A percentile compares a stretch with the other conserved stretches of the same genome.
phyloP scores from a whole-genome alignment of 148 eudicot genomes.

The Chenopodium berlandieri region DNA sequence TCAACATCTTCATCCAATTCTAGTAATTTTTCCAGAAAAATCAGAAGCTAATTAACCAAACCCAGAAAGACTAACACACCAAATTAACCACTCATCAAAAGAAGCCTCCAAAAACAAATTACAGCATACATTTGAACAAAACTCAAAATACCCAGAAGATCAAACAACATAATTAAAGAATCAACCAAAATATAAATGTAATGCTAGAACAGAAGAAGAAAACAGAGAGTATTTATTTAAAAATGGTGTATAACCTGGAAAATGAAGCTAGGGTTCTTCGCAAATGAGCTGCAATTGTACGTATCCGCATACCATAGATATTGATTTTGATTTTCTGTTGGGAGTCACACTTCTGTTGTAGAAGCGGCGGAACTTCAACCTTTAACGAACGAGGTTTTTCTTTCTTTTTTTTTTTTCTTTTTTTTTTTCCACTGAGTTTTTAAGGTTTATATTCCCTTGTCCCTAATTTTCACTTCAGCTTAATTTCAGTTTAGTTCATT shows the following conservation, averaged over 20 bases:
- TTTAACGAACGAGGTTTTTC: too few relatives aligned
- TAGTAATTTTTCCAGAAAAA: neutral
- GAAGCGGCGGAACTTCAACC: slow-evolving; percentile 1
- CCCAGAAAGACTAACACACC: neutral
- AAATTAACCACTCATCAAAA: neutral
- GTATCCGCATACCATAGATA: slow-evolving; percentile 17
- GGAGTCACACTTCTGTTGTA: neutral
- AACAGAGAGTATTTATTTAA: too few relatives aligned
- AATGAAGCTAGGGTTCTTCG: slow-evolving; percentile 10
- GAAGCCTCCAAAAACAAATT: slow-evolving; percentile 1
- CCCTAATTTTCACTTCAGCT: too few relatives aligned
- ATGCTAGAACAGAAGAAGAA: neutral
- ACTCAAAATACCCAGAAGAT: neutral
- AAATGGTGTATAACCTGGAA: slow-evolving; percentile 17
- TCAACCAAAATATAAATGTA: neutral
- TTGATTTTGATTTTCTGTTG: neutral
- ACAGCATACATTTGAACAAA: neutral
- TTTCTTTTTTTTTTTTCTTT: too few relatives aligned
- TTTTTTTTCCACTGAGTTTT: too few relatives aligned
- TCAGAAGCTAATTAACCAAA: neutral
- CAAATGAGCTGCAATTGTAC: slow-evolving; percentile 13
- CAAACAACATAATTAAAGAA: neutral
- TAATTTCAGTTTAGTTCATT: too few relatives aligned
- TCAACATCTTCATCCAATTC: neutral
- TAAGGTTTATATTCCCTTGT: too few relatives aligned